phyloP scores from a whole-genome alignment of 2,329 filamentous ascomycete species.

The Aciculosporium take region DNA sequence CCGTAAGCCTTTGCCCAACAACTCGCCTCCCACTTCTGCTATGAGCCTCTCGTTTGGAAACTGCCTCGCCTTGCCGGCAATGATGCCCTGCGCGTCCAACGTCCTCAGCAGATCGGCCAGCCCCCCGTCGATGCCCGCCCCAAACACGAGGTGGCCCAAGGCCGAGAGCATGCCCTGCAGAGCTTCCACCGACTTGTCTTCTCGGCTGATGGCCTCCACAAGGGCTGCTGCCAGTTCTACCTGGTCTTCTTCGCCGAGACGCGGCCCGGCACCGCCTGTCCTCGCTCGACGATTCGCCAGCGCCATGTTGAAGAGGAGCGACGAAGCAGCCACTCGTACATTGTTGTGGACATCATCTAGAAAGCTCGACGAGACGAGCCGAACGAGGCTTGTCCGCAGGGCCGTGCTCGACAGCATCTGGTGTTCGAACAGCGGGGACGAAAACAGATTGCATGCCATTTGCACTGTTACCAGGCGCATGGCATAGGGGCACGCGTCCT shows the following conservation, averaged over 20 bases:
- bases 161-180: constrained; percentile 64
- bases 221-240: constrained; percentile 71
- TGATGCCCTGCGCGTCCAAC: constrained; percentile 56
- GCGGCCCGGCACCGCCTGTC: constrained; percentile 39
- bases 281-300: constrained; percentile 54
- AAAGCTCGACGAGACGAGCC: constrained; percentile 62
- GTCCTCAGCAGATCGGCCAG: constrained; percentile 65
- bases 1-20: constrained; percentile 36
- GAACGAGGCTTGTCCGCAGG: constrained; percentile 46
- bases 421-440: constrained; percentile 53
- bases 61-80: constrained; percentile 40
- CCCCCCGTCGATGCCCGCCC: constrained; percentile 54
- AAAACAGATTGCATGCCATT: constrained; percentile 73
- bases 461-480: constrained; percentile 74
- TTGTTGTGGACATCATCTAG: constrained; percentile 62
- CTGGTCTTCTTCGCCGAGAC: constrained; percentile 54
- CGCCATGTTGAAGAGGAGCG: constrained; percentile 71
- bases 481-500: constrained; percentile 56
- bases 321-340: constrained; percentile 67
- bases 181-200: constrained; percentile 52
- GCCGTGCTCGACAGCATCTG: constrained; percentile 39
- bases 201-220: constrained; percentile 54
- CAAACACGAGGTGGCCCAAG: constrained; percentile 63
- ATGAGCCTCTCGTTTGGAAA: constrained; percentile 47
- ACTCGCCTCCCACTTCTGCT: constrained; percentile 34